Evolutionary conservation across 306 rosid species (phyloP), one percentile per base, ranked within the genome.

Genomic region (Castanea crenata): DNA sequence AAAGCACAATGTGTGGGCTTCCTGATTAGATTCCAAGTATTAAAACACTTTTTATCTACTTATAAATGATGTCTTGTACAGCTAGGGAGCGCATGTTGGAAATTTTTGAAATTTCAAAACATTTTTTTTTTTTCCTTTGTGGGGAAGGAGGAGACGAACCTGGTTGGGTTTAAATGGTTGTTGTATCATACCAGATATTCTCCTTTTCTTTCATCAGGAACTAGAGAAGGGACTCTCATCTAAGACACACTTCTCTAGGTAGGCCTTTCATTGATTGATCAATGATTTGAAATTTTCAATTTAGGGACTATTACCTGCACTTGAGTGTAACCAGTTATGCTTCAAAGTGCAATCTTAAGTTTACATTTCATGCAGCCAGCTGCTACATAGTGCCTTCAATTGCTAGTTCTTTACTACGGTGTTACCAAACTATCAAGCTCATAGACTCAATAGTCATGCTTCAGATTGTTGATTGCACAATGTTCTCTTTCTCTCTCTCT

Each of bases 341-440:
- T 59, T 21, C 32, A 59, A 19, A 7, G 71, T 9, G 49, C 10
- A 63, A 29, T 67, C 46, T 35, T 12, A 32, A 20, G 19, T 34
- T 67, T 32, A 3, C 71, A 6, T 63, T 7, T 63, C 15, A 13
- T 63, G 31, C 16, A 3, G 52, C 25, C 73, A 35, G 71, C 58
- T 75, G 49, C 61, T 79, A n/a, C 73, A 51, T 38, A 34, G 63
- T 27, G 31, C 13, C 69, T 67, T 76, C 25, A 78, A 32, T 65
- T 65, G 18, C 71, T 1, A 16, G 71, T 65, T 65, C 13, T 32
- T 65, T 35, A 19, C 51, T 13, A 54, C 9, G 12, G 46, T 27
- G 69, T 74, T 54, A 54, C 29, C 83, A 31, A 55, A 64, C 65
- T 34, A 59, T 67, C 56, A 64, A 72, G 55, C 71, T 27, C 35